Evolutionary conservation across 2,329 filamentous ascomycete genomes (phyloP).

Genomic region (Talaromyces sp.): DNA sequence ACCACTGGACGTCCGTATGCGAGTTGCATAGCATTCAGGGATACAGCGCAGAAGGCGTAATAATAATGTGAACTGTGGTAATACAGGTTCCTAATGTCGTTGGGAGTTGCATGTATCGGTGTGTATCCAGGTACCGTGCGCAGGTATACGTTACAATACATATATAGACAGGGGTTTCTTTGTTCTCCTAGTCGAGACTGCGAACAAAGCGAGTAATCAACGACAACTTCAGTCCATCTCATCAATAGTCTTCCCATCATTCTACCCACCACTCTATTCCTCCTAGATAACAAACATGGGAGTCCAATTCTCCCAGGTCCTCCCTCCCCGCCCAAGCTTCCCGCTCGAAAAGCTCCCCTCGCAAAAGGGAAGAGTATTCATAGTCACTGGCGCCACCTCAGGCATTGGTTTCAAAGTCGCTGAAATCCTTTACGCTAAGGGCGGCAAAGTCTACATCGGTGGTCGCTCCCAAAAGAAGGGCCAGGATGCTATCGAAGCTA

Average conservation of each 20-base stretch:
- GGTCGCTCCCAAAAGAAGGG: slow-evolving; percentile 49
- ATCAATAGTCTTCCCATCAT: neutral
- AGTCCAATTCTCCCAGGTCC: slow-evolving; percentile 2
- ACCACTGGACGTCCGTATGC: slow-evolving; percentile 8
- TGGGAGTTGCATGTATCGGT: too few relatives aligned
- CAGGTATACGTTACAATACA: too few relatives aligned
- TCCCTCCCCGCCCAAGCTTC: slow-evolving; percentile 1
- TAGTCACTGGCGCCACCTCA: slow-evolving; percentile 49
- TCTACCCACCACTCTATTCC: neutral
- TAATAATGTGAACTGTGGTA: too few relatives aligned
- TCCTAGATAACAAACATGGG: slow-evolving; percentile 29
- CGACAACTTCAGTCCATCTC: neutral
- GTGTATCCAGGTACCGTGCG: too few relatives aligned
- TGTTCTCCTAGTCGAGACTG: neutral
- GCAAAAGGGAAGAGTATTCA: slow-evolving; percentile 39
- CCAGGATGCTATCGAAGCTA: slow-evolving; percentile 43
- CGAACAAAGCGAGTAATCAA: neutral
- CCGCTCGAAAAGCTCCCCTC: neutral
- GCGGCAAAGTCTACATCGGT: slow-evolving; percentile 55
- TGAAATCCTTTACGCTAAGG: slow-evolving; percentile 55
- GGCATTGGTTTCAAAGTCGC: slow-evolving; percentile 47
- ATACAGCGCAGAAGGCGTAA: too few relatives aligned
- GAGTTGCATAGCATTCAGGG: neutral
- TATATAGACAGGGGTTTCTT: neutral
- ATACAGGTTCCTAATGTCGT: too few relatives aligned